phyloP scores from a whole-genome alignment of 768 basidiomycete species.

The Rhodocollybia butyracea region DNA sequence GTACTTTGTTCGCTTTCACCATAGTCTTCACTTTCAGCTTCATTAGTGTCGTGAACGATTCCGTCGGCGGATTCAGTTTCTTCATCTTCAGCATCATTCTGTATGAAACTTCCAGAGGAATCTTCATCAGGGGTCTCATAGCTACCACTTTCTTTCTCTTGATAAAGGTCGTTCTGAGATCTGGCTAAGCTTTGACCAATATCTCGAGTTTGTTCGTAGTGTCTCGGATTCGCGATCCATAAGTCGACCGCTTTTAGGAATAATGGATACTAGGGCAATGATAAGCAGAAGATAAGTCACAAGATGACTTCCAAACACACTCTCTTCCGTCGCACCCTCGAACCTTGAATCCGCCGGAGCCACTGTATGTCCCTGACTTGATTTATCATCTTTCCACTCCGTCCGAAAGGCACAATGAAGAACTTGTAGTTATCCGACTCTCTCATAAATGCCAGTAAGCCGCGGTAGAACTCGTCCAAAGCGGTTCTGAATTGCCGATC shows the following conservation, averaged over 20 bases:
- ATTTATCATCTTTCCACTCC: neutral
- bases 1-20: neutral
- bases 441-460: neutral
- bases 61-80: neutral
- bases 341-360: neutral
- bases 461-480: conserved; percentile 4
- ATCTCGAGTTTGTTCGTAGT: neutral
- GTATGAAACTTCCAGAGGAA: too few relatives aligned
- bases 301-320: neutral
- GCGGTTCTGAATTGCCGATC: neutral
- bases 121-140: neutral
- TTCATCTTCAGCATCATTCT: neutral
- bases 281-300: neutral
- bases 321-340: neutral
- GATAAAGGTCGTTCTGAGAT: conserved; percentile 4
- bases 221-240: conserved; percentile 6
- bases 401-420: conserved; percentile 6
- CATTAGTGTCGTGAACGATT: neutral
- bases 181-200: conserved; percentile 3
- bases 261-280: conserved; percentile 3
- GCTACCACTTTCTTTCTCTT: neutral
- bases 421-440: neutral
- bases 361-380: conserved; percentile 4
- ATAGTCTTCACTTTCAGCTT: neutral
- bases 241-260: conserved; percentile 7